phyloP scores from a whole-genome alignment of 1,284 basidiomycete species.

The Wallemia ichthyophaga region DNA sequence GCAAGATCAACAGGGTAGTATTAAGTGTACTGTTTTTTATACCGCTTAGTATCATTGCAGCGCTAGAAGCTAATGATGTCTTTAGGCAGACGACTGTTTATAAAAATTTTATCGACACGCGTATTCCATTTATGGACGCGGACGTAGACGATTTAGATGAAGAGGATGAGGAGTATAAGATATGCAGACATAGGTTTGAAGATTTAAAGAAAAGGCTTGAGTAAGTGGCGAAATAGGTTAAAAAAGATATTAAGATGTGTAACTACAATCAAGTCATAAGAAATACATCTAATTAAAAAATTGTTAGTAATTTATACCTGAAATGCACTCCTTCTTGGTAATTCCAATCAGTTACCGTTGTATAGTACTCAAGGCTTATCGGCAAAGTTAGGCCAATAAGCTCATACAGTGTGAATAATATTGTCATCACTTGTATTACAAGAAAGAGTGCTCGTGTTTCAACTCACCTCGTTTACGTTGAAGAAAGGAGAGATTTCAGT shows the following conservation, averaged over 20 bases:
- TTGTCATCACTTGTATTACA: background rate
- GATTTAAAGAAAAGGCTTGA: background rate
- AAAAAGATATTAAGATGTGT: no score
- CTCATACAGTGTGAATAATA: background rate
- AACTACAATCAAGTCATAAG: no score
- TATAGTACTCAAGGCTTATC: background rate
- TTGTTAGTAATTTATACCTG: no score
- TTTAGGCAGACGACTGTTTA: background rate
- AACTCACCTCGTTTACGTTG: no score
- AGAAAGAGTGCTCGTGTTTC: no score
- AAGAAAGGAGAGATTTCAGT: no score
- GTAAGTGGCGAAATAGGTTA: no score
- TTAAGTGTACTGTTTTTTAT: constrained; percentile 53
- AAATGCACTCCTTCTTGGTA: no score
- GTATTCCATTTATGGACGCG: background rate
- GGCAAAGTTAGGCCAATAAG: background rate
- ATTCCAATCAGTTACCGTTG: background rate
- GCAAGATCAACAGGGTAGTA: constrained; percentile 37
- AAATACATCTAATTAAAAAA: no score
- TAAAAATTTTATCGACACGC: background rate
- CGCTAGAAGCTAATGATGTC: constrained; percentile 32
- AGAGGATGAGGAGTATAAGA: background rate
- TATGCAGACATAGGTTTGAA: background rate
- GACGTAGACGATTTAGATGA: background rate
- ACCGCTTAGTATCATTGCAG: constrained; percentile 38